phyloP scores from a whole-genome alignment of 441 rosid genomes.

The Eruca vesicaria region DNA sequence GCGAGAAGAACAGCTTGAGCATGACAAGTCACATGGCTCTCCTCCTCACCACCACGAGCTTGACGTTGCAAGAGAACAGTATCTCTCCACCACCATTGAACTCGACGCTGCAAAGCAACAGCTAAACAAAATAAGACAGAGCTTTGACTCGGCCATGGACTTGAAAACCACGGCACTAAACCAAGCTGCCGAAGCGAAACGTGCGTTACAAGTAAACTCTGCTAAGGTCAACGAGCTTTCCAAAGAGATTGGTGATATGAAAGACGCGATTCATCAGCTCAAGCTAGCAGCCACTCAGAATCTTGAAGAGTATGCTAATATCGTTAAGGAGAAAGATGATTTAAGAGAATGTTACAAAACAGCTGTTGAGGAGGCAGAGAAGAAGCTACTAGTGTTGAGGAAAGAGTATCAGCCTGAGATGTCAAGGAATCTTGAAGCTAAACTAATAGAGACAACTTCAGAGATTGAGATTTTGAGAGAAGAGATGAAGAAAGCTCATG shows the following conservation, averaged over 20 bases:
- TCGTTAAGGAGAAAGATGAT: constrained; percentile 48
- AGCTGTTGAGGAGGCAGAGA: constrained; percentile 49
- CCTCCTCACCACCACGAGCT: constrained; percentile 50
- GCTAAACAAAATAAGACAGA: constrained; percentile 67
- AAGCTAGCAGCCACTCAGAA: constrained; percentile 51
- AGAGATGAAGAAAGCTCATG: constrained; percentile 66
- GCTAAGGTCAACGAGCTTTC: constrained; percentile 51
- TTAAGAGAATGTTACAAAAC: constrained; percentile 38
- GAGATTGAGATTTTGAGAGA: constrained; percentile 68
- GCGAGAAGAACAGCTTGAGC: constrained; percentile 61
- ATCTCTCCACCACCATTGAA: constrained; percentile 42
- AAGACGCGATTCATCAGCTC: constrained; percentile 53
- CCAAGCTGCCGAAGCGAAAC: constrained; percentile 68
- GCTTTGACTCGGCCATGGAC: constrained; percentile 66
- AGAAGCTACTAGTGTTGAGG: constrained; percentile 40
- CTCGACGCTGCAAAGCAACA: constrained; percentile 71
- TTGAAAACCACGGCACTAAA: constrained; percentile 57
- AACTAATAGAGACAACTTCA: constrained; percentile 46
- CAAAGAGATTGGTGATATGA: constrained; percentile 59
- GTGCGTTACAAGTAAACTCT: constrained; percentile 36
- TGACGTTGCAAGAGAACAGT: constrained; percentile 58
- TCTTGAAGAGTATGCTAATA: constrained; percentile 43
- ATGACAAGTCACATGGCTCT: constrained; percentile 45
- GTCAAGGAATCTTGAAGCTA: constrained; percentile 43
- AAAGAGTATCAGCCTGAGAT: constrained; percentile 52